Conservation (phyloP, 768 basidiomycete genomes). For the Trametes maxima region DNA sequence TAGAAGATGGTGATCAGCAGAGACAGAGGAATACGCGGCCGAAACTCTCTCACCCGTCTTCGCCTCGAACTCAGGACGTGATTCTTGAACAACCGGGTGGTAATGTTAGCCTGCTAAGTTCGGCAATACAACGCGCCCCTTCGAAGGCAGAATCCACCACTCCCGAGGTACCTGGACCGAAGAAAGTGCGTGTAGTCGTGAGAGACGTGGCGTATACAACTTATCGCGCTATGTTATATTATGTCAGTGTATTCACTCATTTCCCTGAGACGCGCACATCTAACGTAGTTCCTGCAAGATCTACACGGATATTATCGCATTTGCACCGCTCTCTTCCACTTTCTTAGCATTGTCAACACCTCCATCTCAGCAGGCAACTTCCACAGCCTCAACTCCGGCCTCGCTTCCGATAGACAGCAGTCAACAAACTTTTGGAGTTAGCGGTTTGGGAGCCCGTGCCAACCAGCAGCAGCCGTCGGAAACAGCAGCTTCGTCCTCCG, state of each 20-base stretch:
- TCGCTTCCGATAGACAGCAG: conserved; percentile 39
- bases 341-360: conserved; percentile 41
- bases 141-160: background rate
- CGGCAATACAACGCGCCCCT: background rate
- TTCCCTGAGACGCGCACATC: background rate
- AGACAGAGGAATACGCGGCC: conserved; percentile 34
- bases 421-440: conserved; percentile 33
- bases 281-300: conserved; percentile 46
- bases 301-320: conserved; percentile 83
- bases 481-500: background rate
- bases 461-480: conserved; percentile 26
- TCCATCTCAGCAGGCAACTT: conserved; percentile 11
- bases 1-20: conserved; percentile 31
- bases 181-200: conserved; percentile 55
- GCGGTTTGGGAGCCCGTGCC: conserved; percentile 6
- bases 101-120: background rate
- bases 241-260: conserved; percentile 44
- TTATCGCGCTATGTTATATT: conserved; percentile 73
- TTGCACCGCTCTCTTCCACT: conserved; percentile 81
- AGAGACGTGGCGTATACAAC: conserved; percentile 63
- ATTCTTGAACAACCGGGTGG: conserved; percentile 2
- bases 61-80: conserved; percentile 36
- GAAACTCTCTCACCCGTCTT: conserved; percentile 43
- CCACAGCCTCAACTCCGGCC: conserved; percentile 15
- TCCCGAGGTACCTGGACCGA: conserved; percentile 42